phyloP scores from a whole-genome alignment of 2,329 filamentous ascomycete species.

The Didymella arachidicola region DNA sequence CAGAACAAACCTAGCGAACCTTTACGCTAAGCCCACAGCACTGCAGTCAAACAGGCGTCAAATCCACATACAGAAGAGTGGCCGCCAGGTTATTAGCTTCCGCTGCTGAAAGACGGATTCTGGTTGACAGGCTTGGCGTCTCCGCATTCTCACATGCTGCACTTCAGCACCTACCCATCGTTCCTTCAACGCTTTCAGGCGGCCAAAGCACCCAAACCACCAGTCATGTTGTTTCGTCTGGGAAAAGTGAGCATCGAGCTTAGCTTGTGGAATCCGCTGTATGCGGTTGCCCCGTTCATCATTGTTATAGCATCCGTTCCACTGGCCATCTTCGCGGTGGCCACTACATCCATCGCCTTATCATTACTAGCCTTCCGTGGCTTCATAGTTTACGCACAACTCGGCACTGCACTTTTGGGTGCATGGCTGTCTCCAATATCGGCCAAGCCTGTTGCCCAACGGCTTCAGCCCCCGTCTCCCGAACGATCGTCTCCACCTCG shows the following conservation, averaged over 20 bases:
- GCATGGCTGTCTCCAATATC: constrained; percentile 45
- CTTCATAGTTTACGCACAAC: constrained; percentile 53
- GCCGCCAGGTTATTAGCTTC: not conserved
- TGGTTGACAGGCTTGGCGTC: constrained; percentile 19
- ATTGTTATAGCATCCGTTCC: constrained; percentile 51
- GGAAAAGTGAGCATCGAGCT: constrained; percentile 26
- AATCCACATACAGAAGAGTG: not conserved
- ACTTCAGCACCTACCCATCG: not conserved
- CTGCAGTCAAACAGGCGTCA: not conserved
- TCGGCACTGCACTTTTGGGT: constrained; percentile 51
- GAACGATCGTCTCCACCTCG: constrained; percentile 36
- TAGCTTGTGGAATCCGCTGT: constrained; percentile 41
- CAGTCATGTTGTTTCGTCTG: constrained; percentile 26
- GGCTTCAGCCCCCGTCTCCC: constrained; percentile 20
- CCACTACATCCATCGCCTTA: constrained; percentile 52
- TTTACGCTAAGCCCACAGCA: not conserved
- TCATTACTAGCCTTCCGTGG: constrained; percentile 51
- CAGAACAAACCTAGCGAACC: not conserved
- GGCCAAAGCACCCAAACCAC: not conserved
- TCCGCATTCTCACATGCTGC: constrained; percentile 33
- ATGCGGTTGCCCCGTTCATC: constrained; percentile 47
- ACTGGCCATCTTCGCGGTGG: constrained; percentile 48
- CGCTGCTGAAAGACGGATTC: not conserved
- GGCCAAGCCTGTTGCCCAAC: constrained; percentile 21
- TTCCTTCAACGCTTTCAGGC: constrained; percentile 2